Conservation (phyloP, 2,329 filamentous ascomycete genomes). For the Aspergillus melleus region DNA sequence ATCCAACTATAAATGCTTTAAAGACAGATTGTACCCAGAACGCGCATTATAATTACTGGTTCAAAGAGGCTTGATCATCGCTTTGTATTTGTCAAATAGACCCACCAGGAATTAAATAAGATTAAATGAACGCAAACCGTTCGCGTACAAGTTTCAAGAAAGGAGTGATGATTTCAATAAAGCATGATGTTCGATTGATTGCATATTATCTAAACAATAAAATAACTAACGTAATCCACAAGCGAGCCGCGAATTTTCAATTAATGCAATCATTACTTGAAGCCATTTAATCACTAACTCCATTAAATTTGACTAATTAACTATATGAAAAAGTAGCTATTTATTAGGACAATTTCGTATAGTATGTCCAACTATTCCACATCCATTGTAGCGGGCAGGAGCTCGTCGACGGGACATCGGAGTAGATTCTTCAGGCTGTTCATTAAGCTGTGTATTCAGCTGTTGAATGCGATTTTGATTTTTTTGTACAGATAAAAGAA, state of each 20-base stretch:
- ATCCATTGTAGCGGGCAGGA: background rate
- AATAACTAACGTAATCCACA: no score
- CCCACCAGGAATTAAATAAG: no score
- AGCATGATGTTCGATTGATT: background rate
- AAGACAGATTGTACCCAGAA: no score
- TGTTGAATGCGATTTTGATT: background rate
- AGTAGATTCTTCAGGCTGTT: background rate
- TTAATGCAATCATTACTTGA: no score
- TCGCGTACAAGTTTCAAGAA: no score
- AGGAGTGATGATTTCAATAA: background rate
- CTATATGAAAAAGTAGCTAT: background rate
- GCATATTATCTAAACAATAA: background rate
- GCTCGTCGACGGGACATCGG: background rate
- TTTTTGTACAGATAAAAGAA: no score
- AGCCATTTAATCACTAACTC: background rate
- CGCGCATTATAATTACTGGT: no score
- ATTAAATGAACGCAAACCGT: no score
- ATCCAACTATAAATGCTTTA: no score
- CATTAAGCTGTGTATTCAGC: background rate
- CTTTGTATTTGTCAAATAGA: no score
- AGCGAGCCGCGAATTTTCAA: no score
- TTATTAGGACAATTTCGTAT: background rate
- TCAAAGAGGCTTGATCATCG: no score
- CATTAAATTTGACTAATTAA: background rate
- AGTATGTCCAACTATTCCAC: background rate